Conservation (phyloP, 768 basidiomycete species). For the Tylopilus felleus region DNA sequence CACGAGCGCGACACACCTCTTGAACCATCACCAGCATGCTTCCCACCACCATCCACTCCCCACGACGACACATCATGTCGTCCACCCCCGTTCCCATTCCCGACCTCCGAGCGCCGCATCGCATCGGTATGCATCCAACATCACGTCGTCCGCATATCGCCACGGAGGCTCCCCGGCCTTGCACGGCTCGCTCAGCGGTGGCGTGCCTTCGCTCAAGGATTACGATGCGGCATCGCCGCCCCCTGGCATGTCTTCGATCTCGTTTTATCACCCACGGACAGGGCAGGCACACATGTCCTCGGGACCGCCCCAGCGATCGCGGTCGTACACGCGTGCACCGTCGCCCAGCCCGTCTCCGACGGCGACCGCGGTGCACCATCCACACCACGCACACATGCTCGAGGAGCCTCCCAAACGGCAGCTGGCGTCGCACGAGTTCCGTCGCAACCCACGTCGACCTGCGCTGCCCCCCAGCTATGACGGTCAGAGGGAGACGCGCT, state of each 20-base stretch:
- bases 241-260: conserved; percentile 1
- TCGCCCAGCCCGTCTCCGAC: background rate
- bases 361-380: background rate
- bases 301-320: conserved; percentile 18
- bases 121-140: conserved; percentile 28
- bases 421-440: conserved; percentile 17
- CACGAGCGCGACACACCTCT: conserved; percentile 14
- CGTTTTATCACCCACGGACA: conserved; percentile 2
- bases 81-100: conserved; percentile 23
- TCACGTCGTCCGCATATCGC: conserved; percentile 24
- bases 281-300: conserved; percentile 5
- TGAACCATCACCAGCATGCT: background rate
- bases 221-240: conserved; percentile 12
- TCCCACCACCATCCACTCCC: background rate
- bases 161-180: conserved; percentile 23
- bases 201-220: conserved; percentile 8
- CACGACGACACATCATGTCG: conserved; percentile 14
- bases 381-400: background rate
- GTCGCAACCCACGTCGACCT: conserved; percentile 19
- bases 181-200: conserved; percentile 20
- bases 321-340: conserved; percentile 10
- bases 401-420: background rate
- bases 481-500: conserved; percentile 39
- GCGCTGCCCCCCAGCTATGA: conserved; percentile 22
- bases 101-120: conserved; percentile 31